Evolutionary conservation across 306 rosid genomes (phyloP), one percentile per base, ranked within the genome.

Genomic region (Malus orientalis): DNA sequence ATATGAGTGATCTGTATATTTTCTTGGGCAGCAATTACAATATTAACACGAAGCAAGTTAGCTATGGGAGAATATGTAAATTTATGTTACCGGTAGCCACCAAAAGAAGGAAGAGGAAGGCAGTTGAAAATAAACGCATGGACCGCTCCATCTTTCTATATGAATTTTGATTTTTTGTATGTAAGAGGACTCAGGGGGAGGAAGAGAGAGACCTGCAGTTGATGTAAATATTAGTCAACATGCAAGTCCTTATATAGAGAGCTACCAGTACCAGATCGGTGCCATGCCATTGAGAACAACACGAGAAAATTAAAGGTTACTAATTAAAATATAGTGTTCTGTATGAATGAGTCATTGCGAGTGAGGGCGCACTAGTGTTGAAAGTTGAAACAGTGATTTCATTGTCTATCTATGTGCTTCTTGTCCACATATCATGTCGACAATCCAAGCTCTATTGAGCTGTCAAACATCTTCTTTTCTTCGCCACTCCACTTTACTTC

Each of bases 41-140:
- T 14, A 25, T 58, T 58, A 58, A 58, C 30, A 22, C 11, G 30
- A 58, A 14, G 30, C 25, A 59, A 59, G n/a, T 15, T 51, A 51
- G 29, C 32, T n/a, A 12, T 25, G 22, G 30, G 70, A 57, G 57
- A 44, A 3, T 15, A 69, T 51, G 4, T 18, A 59, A 18, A 40
- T 1, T 1, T 29, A 38, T 55, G 59, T 3, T 27, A 89, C 91
- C 91, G 4, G 88, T 81, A 77, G 95, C 89, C 16, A 84, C 67
- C 0, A 90, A 79, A 61, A 90, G 87, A 22, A 90, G 67, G 19
- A 86, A 47, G 78, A 89, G 29, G 64, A 87, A 81, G 14, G 80
- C 58, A 65, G 86, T 67, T 61, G 91, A 81, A 77, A 83, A 70
- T n/a, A 75, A 13, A 73, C 76, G 77, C 81, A 77, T 2, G 20